Base-by-base conservation (phyloP, 768 basidiomycete genomes). In the Exidia glandulosa region DNA sequence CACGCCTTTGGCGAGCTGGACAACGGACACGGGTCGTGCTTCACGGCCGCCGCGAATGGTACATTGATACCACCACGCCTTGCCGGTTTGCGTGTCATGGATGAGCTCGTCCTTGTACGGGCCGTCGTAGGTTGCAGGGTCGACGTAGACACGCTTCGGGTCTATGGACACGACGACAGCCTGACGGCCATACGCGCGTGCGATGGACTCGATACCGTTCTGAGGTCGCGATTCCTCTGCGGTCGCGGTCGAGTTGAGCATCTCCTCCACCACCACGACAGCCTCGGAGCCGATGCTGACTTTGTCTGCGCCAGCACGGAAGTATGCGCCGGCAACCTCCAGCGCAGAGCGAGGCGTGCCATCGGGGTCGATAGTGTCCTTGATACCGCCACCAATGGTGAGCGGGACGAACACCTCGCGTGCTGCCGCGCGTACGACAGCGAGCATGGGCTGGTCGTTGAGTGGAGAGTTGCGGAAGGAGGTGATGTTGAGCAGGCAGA, bases 121-220 rank as follows among this genome's bases (percentile, higher is more conserved):
- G 2, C 88, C 90, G 41, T 81, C 76, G 69, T 94, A 92, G 9
- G 70, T 69, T 0, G 77, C 74, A 25, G 74, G 66, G 64, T 88
- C 80, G 66, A 95, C 85, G 72, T 89, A 94, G 19, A 85, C 87
- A 58, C 93, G 77, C 64, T 85, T 85, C 6, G 96, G 96, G 74
- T 99, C 96, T 64, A 97, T 82, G 41, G 95, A 98, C 37, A 99
- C 94, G 45, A 99, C 96, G 58, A 99, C 94, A 2, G 96, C 96
- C 69, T 97, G 94, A n/a, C 83, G 80, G 4, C 96, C 96, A 70
- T 99, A 99, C 55, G 80, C 83, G 57, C 77, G 77, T 2, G 94
- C 89, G 68, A 99, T 98, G 9, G 85, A 86, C 76, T 96, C 94
- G 67, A 99, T 96, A 16, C 88, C 89, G 64, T 91, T 93, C 56